Percentiles rank a stretch among this genome's conserved stretches.
These are phyloP conservation scores for Coemansia sp. DNA, from an alignment of 192 early-diverging fungal genomes.

Conservation along the genomic window DNA sequence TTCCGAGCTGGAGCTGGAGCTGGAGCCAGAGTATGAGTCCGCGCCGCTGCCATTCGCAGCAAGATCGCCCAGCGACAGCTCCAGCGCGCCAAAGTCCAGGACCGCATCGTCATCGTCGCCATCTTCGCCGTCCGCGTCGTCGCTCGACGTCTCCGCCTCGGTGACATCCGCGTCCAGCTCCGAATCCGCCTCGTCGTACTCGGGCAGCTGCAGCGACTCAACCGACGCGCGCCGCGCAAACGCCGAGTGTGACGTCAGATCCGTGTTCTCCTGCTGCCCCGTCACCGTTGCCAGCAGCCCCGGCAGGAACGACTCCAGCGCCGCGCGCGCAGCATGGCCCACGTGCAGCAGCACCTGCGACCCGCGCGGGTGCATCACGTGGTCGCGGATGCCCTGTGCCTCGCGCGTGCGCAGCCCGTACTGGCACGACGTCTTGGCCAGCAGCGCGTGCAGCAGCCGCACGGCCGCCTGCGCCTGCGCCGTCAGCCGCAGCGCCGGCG, in stretches of 20 bases:
- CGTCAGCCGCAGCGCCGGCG: slow-evolving; percentile 42
- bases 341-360: slow-evolving; percentile 49
- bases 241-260: slow-evolving; percentile 46
- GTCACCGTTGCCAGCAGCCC: slow-evolving; percentile 47
- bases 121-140: slow-evolving; percentile 8
- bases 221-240: slow-evolving; percentile 41
- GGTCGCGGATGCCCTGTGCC: slow-evolving; percentile 43
- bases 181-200: slow-evolving; percentile 42
- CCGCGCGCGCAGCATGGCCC: slow-evolving; percentile 37
- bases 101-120: no score
- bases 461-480: slow-evolving; percentile 39
- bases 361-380: slow-evolving; percentile 39
- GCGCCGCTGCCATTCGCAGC: neutral
- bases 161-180: slow-evolving; percentile 39
- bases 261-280: slow-evolving; percentile 44
- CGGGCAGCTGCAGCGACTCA: slow-evolving; percentile 40
- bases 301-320: slow-evolving; percentile 48
- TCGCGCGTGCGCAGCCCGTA: slow-evolving; percentile 48
- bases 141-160: slow-evolving; percentile 22
- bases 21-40: neutral
- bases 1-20: no score
- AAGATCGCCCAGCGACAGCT: neutral
- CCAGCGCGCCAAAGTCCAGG: neutral
- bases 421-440: slow-evolving; percentile 48
- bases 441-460: slow-evolving; percentile 33